Percentiles rank a stretch among this genome's conserved stretches.
Evolutionary conservation across 192 early-diverging fungal genomes (phyloP).

Genomic region (Geosiphon pyriformis): DNA sequence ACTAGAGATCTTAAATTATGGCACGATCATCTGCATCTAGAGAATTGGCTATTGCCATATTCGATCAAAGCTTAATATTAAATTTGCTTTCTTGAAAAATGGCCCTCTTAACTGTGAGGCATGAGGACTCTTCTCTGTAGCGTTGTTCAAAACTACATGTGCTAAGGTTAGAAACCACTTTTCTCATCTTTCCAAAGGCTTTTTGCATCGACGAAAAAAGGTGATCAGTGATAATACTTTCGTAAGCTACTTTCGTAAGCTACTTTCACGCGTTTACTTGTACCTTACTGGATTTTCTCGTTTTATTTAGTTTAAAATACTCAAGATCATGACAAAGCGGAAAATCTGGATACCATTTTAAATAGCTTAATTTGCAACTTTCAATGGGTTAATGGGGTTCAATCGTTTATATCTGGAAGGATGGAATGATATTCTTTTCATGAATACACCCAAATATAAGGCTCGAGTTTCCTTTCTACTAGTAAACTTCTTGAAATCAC

Average conservation of each 20-base stretch:
- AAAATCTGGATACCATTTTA: not conserved
- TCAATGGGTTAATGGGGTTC: not conserved
- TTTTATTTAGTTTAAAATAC: not conserved
- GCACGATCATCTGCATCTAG: too few species aligned
- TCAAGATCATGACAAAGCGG: not conserved
- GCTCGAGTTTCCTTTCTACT: not conserved
- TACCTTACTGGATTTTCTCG: not conserved
- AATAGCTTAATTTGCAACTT: not conserved
- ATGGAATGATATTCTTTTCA: not conserved
- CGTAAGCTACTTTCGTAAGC: not conserved
- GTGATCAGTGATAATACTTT: not conserved
- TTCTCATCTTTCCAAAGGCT: too few species aligned
- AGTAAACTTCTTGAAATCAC: not conserved
- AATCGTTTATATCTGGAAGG: not conserved
- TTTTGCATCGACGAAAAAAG: too few species aligned
- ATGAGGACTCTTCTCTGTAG: too few species aligned
- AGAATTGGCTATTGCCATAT: too few species aligned
- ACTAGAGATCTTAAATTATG: too few species aligned
- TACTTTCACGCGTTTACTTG: not conserved
- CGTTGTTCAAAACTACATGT: too few species aligned
- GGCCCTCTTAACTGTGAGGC: too few species aligned
- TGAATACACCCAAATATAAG: not conserved
- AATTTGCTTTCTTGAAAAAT: too few species aligned
- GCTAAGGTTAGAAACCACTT: too few species aligned
- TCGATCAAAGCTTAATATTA: too few species aligned